A percentile compares a stretch with the other conserved stretches of the same genome.
Evolutionary conservation across 139 green algal genomes (phyloP).

Genomic region (Chlorella sorokiniana): DNA sequence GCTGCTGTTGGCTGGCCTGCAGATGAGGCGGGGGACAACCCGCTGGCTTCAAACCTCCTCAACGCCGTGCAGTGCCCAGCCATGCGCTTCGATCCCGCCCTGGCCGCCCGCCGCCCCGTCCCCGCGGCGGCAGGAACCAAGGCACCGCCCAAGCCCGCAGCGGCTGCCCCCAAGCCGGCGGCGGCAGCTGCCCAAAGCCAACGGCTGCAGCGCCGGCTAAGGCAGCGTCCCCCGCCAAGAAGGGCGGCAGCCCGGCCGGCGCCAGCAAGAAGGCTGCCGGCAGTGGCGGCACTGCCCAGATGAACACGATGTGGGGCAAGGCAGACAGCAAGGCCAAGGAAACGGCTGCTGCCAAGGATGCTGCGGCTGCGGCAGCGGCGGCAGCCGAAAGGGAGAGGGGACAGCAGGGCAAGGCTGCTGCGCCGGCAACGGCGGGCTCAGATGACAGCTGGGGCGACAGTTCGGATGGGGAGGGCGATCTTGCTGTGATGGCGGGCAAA

Average conservation of each 20-base stretch:
- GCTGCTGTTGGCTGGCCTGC: constrained; percentile 1
- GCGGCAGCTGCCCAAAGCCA: neutral
- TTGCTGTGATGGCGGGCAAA: constrained; percentile 2
- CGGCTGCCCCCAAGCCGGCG: neutral
- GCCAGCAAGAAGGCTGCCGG: neutral
- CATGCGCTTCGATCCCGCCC: constrained; percentile 12
- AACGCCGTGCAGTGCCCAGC: constrained; percentile 22
- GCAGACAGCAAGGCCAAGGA: neutral
- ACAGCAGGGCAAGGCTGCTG: neutral
- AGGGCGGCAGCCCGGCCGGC: neutral
- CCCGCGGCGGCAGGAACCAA: neutral
- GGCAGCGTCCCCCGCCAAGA: neutral
- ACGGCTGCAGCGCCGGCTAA: neutral
- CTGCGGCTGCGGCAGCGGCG: neutral
- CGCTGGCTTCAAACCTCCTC: constrained; percentile 26
- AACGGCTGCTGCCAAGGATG: constrained; percentile 8
- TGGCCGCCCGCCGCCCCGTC: neutral
- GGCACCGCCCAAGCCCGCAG: neutral
- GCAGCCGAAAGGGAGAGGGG: neutral
- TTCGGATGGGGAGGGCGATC: neutral
- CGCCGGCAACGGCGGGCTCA: neutral
- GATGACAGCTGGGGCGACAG: neutral
- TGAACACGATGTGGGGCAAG: constrained; percentile 4
- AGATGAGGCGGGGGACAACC: constrained; percentile 20
- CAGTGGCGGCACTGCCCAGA: neutral